Evolutionary conservation across 2,329 filamentous ascomycete species (phyloP), one percentile per base, ranked within the genome.

Genomic region (Talaromyces sp.): DNA sequence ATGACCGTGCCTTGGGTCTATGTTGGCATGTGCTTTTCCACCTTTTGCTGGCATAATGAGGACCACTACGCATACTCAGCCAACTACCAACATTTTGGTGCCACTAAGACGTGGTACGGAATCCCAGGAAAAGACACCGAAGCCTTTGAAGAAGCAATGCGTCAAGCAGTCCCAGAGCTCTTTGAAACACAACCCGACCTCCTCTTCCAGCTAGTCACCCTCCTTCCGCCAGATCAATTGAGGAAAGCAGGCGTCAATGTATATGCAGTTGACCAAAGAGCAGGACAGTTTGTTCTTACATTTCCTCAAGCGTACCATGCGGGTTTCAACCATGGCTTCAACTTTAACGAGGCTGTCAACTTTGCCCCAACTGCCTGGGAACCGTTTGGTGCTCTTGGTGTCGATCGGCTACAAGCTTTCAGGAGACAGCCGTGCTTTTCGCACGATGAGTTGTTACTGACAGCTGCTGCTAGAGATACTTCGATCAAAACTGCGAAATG

Each of bases 1-100:
- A 99, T 99, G 95, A 99, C 95, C 0, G 93, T 99, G 8, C 95
- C 95, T 0, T 99, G 95, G 95, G 87, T 99, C 3, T 99, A 99
- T 72, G 95, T 99, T 4, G 95, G 95, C 64, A 99, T 99, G 95
- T 96, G 96, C 44, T 99, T 99, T 73, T 99, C 95, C 0, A 98
- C 95, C 0, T 99, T 99, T 72, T 99, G 95, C 76, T 99, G 95
- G 95, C 95, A 99, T 74, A 97, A 96, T 65, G 95, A 99, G 71
- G 95, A 99, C 70, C 95, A 99, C 72, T 97, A 96, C 72, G 89
- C 95, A 1, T 99, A 98, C 73, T 99, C 95, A 0, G 90, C 95
- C 58, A 99, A 99, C 68, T 99, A 98, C 70, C 95, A 99, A 73
- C 95, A 99, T 70, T 96, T 99, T 70, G 95, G 95, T 10, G 92